Conservation (phyloP, 2,329 filamentous ascomycete species). For the Byssothecium circinans region DNA sequence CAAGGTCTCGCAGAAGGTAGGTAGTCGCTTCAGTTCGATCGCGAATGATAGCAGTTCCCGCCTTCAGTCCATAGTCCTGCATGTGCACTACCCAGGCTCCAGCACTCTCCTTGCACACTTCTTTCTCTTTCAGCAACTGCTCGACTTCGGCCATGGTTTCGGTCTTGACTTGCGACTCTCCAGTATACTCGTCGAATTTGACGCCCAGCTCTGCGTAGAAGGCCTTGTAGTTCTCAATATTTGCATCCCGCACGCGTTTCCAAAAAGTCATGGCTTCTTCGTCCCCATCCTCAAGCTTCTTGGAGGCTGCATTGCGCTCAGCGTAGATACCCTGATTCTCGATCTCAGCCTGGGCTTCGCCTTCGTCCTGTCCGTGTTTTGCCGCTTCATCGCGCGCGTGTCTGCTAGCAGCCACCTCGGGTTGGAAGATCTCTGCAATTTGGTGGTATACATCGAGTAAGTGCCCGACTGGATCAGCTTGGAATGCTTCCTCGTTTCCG, state of each 20-base stretch:
- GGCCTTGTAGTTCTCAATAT: conserved; percentile 66
- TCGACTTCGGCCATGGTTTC: conserved; percentile 67
- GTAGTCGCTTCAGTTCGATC: conserved; percentile 75
- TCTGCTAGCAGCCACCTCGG: conserved; percentile 59
- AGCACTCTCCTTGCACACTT: conserved; percentile 69
- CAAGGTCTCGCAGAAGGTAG: conserved; percentile 78
- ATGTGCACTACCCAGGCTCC: conserved; percentile 75
- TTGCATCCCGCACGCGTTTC: conserved; percentile 67
- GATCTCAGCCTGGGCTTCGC: conserved; percentile 29
- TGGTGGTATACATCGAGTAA: conserved; percentile 70
- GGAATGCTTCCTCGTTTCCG: conserved; percentile 65
- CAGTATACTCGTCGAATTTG: conserved; percentile 69
- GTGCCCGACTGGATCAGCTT: conserved; percentile 68
- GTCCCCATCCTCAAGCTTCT: conserved; percentile 70
- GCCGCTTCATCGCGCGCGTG: conserved; percentile 54
- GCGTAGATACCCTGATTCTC: conserved; percentile 36
- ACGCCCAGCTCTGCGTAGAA: conserved; percentile 73
- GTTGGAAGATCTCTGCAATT: conserved; percentile 62
- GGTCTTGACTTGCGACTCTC: conserved; percentile 72
- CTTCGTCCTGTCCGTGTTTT: conserved; percentile 55
- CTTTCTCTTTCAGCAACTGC: conserved; percentile 63
- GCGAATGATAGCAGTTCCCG: conserved; percentile 70
- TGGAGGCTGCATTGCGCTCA: conserved; percentile 60
- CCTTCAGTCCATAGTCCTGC: conserved; percentile 67
- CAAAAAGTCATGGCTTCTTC: conserved; percentile 62